These are phyloP conservation scores for Zasmidium angulare DNA, from an alignment of 2,329 filamentous ascomycete genomes.

Conservation along the genomic window DNA sequence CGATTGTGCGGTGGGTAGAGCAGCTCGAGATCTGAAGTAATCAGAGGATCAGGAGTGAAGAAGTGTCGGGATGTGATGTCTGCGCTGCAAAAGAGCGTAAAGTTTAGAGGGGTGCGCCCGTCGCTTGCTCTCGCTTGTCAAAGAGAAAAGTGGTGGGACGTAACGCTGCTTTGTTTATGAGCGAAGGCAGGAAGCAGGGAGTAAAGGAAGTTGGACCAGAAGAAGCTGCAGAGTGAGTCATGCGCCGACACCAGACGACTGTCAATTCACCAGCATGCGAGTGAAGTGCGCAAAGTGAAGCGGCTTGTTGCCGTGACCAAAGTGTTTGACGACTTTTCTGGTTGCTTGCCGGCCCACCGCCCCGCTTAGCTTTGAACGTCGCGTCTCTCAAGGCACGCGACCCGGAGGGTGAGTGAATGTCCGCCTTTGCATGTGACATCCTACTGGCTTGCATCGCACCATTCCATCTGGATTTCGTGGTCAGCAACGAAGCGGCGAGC, in stretches of 20 bases:
- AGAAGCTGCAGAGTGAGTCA: too few relatives aligned
- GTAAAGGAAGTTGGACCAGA: neutral
- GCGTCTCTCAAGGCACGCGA: neutral
- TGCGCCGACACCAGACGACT: neutral
- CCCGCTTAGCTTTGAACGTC: neutral
- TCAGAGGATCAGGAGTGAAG: neutral
- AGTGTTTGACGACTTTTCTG: neutral
- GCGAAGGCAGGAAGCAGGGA: neutral
- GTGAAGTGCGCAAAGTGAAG: neutral
- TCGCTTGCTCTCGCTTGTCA: neutral
- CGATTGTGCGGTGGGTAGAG: neutral
- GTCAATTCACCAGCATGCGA: neutral
- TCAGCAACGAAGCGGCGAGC: too few relatives aligned
- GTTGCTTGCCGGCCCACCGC: neutral
- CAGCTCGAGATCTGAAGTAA: neutral
- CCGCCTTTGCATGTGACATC: neutral
- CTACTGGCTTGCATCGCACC: neutral
- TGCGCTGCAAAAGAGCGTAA: neutral
- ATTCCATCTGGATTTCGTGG: conserved; percentile 12
- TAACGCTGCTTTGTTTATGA: neutral
- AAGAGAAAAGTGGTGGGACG: neutral
- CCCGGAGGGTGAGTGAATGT: neutral
- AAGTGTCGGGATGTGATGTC: neutral
- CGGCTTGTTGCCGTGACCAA: neutral
- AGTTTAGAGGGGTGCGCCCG: neutral